Percentiles rank a stretch among this genome's conserved stretches.
Evolutionary conservation across 352 stramenopile genomes (phyloP).

Genomic region (Pythium scleroteichum): DNA sequence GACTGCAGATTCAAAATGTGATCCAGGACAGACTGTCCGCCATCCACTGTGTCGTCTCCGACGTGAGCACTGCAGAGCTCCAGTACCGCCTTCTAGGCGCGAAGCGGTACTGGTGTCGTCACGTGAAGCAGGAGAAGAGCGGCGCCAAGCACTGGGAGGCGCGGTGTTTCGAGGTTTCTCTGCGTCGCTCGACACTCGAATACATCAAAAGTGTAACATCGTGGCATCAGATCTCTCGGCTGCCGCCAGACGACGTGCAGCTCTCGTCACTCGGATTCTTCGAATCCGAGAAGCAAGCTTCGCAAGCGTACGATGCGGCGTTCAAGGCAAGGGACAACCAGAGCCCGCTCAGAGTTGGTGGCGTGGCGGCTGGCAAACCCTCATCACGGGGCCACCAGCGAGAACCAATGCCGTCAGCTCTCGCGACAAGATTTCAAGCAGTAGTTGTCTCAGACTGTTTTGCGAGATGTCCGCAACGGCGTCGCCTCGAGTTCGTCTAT

Average conservation of each 20-base stretch:
- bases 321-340: conserved; percentile 21
- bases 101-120: conserved; percentile 68
- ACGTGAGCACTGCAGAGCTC: conserved; percentile 57
- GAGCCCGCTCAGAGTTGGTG: conserved; percentile 21
- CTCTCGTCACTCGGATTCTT: conserved; percentile 56
- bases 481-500: conserved; percentile 55
- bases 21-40: conserved; percentile 9
- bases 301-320: conserved; percentile 36
- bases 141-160: conserved; percentile 59
- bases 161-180: conserved; percentile 52
- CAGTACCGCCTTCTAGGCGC: conserved; percentile 62
- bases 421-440: conserved; percentile 49
- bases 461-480: conserved; percentile 38
- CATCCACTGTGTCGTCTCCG: conserved; percentile 15
- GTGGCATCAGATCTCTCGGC: conserved; percentile 40
- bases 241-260: conserved; percentile 47
- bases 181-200: conserved; percentile 41
- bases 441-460: conserved; percentile 56
- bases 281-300: conserved; percentile 52
- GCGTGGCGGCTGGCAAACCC: conserved; percentile 4
- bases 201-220: conserved; percentile 11
- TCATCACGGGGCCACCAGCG: neutral
- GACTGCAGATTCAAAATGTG: conserved; percentile 9
- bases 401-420: conserved; percentile 26
- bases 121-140: conserved; percentile 67